Evolutionary conservation across 768 basidiomycete species (phyloP).

Genomic region (Boletus pseudo-olivaceus): DNA sequence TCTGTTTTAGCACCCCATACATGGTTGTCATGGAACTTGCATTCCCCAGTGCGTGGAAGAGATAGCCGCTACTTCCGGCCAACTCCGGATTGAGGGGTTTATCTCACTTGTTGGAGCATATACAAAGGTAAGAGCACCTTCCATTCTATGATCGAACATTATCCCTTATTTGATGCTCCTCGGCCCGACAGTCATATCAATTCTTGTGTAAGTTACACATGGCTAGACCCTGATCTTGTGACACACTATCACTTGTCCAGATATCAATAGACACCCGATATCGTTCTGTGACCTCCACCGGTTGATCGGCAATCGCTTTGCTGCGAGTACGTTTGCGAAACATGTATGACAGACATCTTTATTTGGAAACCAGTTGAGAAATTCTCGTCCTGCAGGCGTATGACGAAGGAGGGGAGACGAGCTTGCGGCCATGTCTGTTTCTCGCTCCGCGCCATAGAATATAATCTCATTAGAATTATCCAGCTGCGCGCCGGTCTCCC

Average conservation of each 20-base stretch:
- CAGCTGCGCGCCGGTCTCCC: conserved; percentile 68
- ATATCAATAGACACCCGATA: conserved; percentile 76
- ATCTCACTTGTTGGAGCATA: conserved; percentile 73
- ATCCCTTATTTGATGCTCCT: conserved; percentile 21
- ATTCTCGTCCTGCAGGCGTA: conserved; percentile 48
- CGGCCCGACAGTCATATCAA: conserved; percentile 64
- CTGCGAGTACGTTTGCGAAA: conserved; percentile 68
- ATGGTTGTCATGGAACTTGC: conserved; percentile 11
- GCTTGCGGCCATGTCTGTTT: conserved; percentile 20
- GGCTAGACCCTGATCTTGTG: neutral
- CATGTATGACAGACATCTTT: conserved; percentile 43
- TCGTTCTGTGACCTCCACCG: conserved; percentile 64
- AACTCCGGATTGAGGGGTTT: conserved; percentile 71
- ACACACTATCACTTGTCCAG: conserved; percentile 36
- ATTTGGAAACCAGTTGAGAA: conserved; percentile 2
- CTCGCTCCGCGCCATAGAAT: conserved; percentile 9
- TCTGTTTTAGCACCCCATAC: conserved; percentile 3
- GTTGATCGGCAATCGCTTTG: conserved; percentile 62
- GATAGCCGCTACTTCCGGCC: conserved; percentile 47
- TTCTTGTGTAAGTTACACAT: conserved; percentile 64
- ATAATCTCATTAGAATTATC: conserved; percentile 4
- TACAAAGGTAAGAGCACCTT: conserved; percentile 55
- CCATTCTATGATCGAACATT: conserved; percentile 13
- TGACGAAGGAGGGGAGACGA: conserved; percentile 58
- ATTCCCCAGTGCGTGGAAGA: conserved; percentile 62